Evolutionary conservation across 495 filamentous ascomycete genomes (phyloP), one percentile per base, ranked within the genome.

Genomic region (Aspergillus nidulans): DNA sequence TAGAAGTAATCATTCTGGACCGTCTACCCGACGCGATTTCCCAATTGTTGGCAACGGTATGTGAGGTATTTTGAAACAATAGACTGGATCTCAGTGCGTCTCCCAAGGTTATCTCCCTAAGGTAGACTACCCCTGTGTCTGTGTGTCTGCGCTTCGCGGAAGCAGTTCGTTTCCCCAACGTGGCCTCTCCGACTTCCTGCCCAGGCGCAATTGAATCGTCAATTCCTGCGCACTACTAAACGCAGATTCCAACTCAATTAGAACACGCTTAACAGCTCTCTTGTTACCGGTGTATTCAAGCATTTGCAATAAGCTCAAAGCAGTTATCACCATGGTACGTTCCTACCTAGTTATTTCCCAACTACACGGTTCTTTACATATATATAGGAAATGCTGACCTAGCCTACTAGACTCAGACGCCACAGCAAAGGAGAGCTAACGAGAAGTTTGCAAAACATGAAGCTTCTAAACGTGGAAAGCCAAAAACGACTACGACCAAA

Each of bases 361-460:
- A n/a, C n/a, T n/a, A n/a, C n/a, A n/a, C n/a, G n/a, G n/a, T n/a
- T n/a, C 52, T 39, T 5, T 4, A 4, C n/a, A 18, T 28, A 9
- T 28, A 28, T 9, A 6, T 19, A 25, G 13, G 15, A 18, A 24
- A 25, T 59, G 34, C 30, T 58, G 7, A 54, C 45, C 10, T 26
- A 10, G n/a, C 34, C 6, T 12, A 21, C 23, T 61, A 98, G 92
- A 87, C 88, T 24, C 94, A 98, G 86, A 98, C 94, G 57, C 92
- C 90, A 25, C 83, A 91, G 69, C 95, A 97, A 77, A 87, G 92
- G 60, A 84, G 83, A 64, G 88, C 89, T 34, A 97, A 97, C 74
- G 85, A 85, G 54, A 86, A 85, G 60, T 98, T 88, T 71, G 86
- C 83, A 36, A 87, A 88, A 66, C 78, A 84, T 34, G 85, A 97